Conservation (phyloP, 2,329 filamentous ascomycete species). For the Coleophoma eucalyptorum region DNA sequence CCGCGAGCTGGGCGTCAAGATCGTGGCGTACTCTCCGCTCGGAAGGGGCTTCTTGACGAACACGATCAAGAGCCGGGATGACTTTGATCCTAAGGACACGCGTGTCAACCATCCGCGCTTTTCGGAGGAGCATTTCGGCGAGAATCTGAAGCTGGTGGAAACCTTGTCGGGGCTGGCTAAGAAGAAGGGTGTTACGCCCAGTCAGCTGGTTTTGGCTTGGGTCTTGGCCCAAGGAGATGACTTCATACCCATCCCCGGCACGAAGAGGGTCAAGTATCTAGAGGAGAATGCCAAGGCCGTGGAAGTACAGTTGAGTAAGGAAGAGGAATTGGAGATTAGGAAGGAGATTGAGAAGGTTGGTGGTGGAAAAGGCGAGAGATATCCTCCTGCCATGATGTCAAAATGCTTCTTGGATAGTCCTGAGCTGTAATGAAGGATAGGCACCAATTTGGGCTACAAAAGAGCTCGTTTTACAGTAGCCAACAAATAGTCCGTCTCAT, state of each 20-base stretch:
- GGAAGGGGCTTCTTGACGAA: conserved; percentile 44
- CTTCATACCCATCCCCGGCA: conserved; percentile 2
- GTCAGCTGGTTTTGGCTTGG: conserved; percentile 55
- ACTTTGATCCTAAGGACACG: conserved; percentile 23
- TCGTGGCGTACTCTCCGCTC: conserved; percentile 41
- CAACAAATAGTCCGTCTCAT: no score
- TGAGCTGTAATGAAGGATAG: neutral
- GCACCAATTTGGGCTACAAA: no score
- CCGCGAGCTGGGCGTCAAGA: conserved; percentile 35
- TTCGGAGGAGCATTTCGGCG: conserved; percentile 40
- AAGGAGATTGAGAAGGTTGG: conserved; percentile 8
- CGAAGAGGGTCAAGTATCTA: conserved; percentile 1
- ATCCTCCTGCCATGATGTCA: conserved; percentile 1
- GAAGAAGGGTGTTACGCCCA: conserved; percentile 40
- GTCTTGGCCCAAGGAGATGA: conserved; percentile 20
- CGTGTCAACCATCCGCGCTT: conserved; percentile 36
- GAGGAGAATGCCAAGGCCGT: conserved; percentile 1
- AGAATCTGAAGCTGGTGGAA: conserved; percentile 44
- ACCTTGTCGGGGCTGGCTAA: conserved; percentile 36
- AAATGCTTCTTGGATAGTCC: conserved; percentile 2
- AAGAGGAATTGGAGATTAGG: neutral
- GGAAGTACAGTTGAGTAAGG: neutral
- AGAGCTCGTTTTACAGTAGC: no score
- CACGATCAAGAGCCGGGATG: conserved; percentile 6
- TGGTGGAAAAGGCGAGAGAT: conserved; percentile 2